These are phyloP conservation scores for Suillus decipiens DNA, from an alignment of 768 basidiomycete species.

Conservation along the genomic window DNA sequence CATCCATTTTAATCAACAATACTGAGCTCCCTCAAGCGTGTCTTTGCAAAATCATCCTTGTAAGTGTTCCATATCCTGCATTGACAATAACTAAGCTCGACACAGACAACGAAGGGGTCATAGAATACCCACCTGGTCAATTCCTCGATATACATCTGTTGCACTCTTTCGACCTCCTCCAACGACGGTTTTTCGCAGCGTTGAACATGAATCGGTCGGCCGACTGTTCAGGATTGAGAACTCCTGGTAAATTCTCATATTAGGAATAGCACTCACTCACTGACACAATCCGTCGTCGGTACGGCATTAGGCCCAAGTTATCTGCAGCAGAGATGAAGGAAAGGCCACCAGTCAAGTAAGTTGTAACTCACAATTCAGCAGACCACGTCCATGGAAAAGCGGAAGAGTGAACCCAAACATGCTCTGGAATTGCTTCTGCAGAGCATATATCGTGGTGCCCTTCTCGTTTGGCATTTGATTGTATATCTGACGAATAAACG, in stretches of 20 bases:
- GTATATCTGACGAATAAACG: conserved; percentile 66
- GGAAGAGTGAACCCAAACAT: conserved; percentile 96
- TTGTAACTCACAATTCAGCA: conserved; percentile 79
- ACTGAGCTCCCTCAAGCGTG: conserved; percentile 73
- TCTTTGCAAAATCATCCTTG: conserved; percentile 90
- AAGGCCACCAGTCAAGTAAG: neutral
- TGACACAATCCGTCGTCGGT: conserved; percentile 91
- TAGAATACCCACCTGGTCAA: conserved; percentile 69
- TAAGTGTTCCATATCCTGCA: conserved; percentile 93
- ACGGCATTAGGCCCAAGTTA: conserved; percentile 94
- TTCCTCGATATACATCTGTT: conserved; percentile 89
- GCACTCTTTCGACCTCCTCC: conserved; percentile 77
- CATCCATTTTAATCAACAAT: conserved; percentile 59
- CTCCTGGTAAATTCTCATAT: neutral
- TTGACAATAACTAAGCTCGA: neutral
- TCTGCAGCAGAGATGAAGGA: conserved; percentile 46
- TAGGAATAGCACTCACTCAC: conserved; percentile 69
- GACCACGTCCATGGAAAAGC: conserved; percentile 93
- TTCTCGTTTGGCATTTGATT: conserved; percentile 95
- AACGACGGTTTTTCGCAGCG: conserved; percentile 79
- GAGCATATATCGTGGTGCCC: conserved; percentile 80
- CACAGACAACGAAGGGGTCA: conserved; percentile 4
- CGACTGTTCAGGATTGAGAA: conserved; percentile 52
- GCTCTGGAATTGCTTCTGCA: conserved; percentile 91
- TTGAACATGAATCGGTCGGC: conserved; percentile 80